These are phyloP conservation scores for Aspergillus coremiiformis DNA, from an alignment of 495 filamentous ascomycete genomes.

Conservation along the genomic window DNA sequence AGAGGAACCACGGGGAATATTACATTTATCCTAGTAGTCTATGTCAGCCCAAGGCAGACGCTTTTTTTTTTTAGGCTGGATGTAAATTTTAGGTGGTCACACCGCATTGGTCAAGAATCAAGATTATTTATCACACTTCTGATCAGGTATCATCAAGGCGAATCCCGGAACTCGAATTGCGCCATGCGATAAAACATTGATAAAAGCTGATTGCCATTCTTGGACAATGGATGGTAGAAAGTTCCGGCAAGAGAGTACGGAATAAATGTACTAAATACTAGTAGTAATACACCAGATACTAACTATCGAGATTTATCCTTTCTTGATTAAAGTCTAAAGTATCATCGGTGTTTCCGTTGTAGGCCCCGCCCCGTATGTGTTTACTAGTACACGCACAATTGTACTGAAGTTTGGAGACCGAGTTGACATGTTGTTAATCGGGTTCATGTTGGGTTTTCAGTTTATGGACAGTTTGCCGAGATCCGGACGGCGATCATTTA, in stretches of 20 bases:
- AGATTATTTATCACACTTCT: not conserved
- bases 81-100: not conserved
- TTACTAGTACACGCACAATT: not conserved
- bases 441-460: not conserved
- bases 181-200: not conserved
- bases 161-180: not conserved
- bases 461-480: not conserved
- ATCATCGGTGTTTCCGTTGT: not conserved
- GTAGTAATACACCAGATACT: too few relatives aligned
- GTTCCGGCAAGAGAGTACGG: not conserved
- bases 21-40: too few relatives aligned
- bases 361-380: not conserved
- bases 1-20: not conserved
- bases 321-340: not conserved
- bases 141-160: not conserved
- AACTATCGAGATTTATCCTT: too few relatives aligned
- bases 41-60: not conserved
- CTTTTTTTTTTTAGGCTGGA: not conserved
- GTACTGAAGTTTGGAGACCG: not conserved
- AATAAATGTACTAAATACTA: too few relatives aligned
- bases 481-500: constrained; percentile 12
- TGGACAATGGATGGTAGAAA: not conserved
- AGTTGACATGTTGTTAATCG: constrained; percentile 9
- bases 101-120: not conserved
- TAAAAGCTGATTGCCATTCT: not conserved